phyloP scores from a whole-genome alignment of 176 grass and related monocot genomes.

The Zizania latifolia region DNA sequence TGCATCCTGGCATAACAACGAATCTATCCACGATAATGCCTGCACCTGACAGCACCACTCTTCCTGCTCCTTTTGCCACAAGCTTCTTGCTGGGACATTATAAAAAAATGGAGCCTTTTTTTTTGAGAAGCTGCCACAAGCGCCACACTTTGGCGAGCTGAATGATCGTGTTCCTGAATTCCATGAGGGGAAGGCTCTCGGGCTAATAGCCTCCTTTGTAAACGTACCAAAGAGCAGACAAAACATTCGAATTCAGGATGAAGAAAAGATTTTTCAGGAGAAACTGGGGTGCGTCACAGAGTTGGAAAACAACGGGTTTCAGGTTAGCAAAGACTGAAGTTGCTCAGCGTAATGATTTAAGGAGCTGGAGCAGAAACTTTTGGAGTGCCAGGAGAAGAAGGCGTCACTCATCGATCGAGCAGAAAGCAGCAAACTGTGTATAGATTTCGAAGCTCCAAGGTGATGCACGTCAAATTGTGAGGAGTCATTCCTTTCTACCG shows the following conservation, averaged over 20 bases:
- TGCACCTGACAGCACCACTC: background rate
- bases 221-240: constrained; percentile 36
- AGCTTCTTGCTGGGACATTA: constrained; percentile 23
- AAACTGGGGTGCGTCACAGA: constrained; percentile 32
- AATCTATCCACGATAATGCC: constrained; percentile 6
- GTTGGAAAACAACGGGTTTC: constrained; percentile 52
- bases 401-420: background rate
- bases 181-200: constrained; percentile 50
- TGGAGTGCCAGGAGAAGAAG: background rate
- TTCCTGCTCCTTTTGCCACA: constrained; percentile 7
- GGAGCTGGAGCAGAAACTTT: constrained; percentile 9
- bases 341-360: constrained; percentile 3
- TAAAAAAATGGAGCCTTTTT: constrained; percentile 42
- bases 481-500: background rate
- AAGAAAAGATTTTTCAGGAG: constrained; percentile 10
- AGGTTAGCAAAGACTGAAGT: constrained; percentile 1
- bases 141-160: constrained; percentile 37
- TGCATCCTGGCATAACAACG: background rate
- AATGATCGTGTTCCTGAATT: constrained; percentile 26
- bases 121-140: constrained; percentile 38
- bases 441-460: constrained; percentile 30
- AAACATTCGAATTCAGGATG: constrained; percentile 31
- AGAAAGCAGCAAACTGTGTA: background rate
- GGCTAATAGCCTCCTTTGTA: constrained; percentile 43
- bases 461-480: background rate